These are phyloP conservation scores for Eimeria acervulina DNA, from an alignment of 169 alveolate genomes.

Conservation along the genomic window DNA sequence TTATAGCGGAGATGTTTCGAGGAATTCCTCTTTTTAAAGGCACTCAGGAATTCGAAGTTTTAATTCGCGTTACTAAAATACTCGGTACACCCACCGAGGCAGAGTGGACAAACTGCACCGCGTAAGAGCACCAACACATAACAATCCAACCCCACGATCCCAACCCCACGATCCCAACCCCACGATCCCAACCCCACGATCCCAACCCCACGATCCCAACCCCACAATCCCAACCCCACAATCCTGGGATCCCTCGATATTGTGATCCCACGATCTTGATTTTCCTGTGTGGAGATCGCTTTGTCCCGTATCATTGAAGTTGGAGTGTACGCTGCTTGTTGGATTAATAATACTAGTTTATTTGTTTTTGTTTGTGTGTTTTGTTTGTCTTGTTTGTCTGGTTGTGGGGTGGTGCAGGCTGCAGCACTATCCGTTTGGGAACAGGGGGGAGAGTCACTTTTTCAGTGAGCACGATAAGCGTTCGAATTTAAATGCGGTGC, in stretches of 20 bases:
- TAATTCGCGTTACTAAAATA: conserved; percentile 90
- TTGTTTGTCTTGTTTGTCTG: neutral
- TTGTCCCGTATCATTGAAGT: too few species aligned
- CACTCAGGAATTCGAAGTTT: conserved; percentile 91
- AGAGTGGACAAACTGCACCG: conserved; percentile 91
- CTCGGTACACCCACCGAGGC: conserved; percentile 93
- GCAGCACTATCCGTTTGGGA: conserved; percentile 81
- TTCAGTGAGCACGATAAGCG: conserved; percentile 81
- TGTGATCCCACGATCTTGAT: too few species aligned
- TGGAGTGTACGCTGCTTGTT: too few species aligned
- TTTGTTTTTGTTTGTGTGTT: neutral
- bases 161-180: neutral
- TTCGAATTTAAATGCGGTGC: conserved; percentile 70
- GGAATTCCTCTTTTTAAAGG: conserved; percentile 95
- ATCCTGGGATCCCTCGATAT: neutral
- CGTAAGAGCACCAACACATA: conserved; percentile 53
- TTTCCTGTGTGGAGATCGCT: too few species aligned
- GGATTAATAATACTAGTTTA: neutral
- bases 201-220: neutral
- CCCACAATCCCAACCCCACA: neutral
- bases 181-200: neutral
- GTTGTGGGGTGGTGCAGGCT: neutral
- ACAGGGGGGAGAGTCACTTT: conserved; percentile 80
- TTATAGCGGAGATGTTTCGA: conserved; percentile 92
- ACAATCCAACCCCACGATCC: neutral